A percentile compares a stretch with the other conserved stretches of the same genome.
Conservation (phyloP, 345 rosid species). For the Citrus glauca region DNA sequence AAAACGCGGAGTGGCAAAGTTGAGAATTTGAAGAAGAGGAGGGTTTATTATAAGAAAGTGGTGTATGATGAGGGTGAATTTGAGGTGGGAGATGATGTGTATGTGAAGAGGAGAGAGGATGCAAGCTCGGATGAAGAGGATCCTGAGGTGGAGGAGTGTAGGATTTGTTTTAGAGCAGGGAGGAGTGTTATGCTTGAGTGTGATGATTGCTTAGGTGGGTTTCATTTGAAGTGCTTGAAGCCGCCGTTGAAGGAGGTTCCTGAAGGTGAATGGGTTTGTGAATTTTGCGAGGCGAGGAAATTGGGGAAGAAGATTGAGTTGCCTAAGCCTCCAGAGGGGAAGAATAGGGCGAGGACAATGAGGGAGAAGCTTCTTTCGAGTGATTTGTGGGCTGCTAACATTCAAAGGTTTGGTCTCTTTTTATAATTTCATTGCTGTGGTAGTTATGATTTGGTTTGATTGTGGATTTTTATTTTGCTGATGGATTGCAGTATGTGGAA, state of each 20-base stretch:
- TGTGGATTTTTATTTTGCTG: background rate
- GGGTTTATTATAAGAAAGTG: constrained; percentile 66
- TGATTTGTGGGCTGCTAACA: constrained; percentile 79
- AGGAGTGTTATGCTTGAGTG: constrained; percentile 76
- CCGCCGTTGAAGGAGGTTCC: constrained; percentile 78
- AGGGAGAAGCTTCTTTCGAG: constrained; percentile 89
- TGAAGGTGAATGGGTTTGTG: constrained; percentile 87
- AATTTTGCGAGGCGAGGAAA: constrained; percentile 58
- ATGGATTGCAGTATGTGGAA: constrained; percentile 63
- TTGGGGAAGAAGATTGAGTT: constrained; percentile 41
- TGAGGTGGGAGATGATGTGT: constrained; percentile 74
- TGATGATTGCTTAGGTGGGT: constrained; percentile 85
- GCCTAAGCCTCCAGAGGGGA: constrained; percentile 64
- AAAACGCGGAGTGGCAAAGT: constrained; percentile 1
- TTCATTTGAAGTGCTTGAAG: constrained; percentile 85
- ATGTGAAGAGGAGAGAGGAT: constrained; percentile 83
- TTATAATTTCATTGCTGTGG: background rate
- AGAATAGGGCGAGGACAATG: constrained; percentile 58
- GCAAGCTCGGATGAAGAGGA: constrained; percentile 60
- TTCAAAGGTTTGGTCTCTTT: constrained; percentile 51
- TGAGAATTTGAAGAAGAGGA: constrained; percentile 26
- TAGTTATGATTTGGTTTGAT: background rate
- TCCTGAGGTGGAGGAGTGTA: constrained; percentile 75
- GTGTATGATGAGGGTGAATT: constrained; percentile 70
- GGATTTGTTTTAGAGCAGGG: constrained; percentile 68